These are phyloP conservation scores for Candida maesae DNA, from an alignment of 805 yeast species.

Conservation along the genomic window DNA sequence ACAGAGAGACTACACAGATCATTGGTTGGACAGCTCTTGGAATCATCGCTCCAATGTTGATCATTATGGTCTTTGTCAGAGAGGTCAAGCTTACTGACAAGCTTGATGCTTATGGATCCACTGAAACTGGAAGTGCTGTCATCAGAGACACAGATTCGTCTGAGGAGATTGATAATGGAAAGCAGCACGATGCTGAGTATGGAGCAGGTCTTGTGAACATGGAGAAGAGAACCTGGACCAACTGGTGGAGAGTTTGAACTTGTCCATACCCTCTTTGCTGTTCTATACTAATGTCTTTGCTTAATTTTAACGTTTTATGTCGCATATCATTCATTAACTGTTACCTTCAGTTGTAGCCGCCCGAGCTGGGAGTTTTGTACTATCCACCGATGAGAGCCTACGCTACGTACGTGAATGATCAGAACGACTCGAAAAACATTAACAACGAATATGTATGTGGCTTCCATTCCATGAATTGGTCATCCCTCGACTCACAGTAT, in stretches of 20 bases:
- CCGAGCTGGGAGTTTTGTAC: too few relatives aligned
- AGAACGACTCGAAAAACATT: too few relatives aligned
- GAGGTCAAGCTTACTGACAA: conserved; percentile 26
- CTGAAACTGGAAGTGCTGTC: conserved; percentile 14
- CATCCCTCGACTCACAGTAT: too few relatives aligned
- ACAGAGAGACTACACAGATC: conserved; percentile 30
- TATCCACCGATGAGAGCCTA: too few relatives aligned
- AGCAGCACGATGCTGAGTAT: neutral
- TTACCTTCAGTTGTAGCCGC: too few relatives aligned
- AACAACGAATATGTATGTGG: too few relatives aligned
- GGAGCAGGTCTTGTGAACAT: neutral
- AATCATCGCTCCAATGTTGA: conserved; percentile 26
- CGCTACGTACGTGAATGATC: too few relatives aligned
- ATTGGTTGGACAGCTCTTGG: conserved; percentile 31
- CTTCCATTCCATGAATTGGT: too few relatives aligned
- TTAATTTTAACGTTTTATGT: too few relatives aligned
- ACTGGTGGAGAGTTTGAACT: conserved; percentile 15
- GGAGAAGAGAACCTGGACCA: conserved; percentile 21
- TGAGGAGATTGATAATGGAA: neutral
- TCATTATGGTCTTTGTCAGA: conserved; percentile 28
- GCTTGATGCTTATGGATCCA: conserved; percentile 21
- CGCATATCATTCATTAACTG: too few relatives aligned
- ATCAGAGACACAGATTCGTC: conserved; percentile 2
- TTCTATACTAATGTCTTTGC: too few relatives aligned
- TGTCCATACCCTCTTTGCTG: neutral